Base-by-base conservation (phyloP, 1,139 yeast species). In the Starmera stellimalicola region DNA sequence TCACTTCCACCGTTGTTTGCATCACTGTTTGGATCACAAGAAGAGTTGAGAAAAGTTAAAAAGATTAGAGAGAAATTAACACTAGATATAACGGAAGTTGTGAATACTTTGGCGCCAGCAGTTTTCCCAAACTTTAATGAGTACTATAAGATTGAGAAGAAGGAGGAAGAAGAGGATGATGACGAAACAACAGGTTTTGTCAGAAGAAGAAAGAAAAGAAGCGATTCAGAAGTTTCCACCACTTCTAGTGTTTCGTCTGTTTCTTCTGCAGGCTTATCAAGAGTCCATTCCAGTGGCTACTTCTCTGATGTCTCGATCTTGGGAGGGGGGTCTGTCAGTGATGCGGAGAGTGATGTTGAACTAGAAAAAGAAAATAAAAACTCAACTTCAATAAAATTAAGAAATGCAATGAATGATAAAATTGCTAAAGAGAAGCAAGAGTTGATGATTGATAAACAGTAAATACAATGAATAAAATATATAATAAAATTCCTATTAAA, bases 1-100 rank as follows among this genome's bases (percentile, higher is more conserved):
- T 77, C 87, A 0, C 55, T 80, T 25, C 64, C 77, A 33, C 88
- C 88, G 1, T 59, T 80, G 32, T 62, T 73, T 39, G 57, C 74
- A 24, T 68, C 81, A 1, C 56, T 76, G 57, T 35, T 70, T 65
- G 38, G 73, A 63, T 37, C 75, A 53, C 54, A 61, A 37, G 51
- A 65, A 43, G 67, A 65, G 30, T 27, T 76, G 28, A 57, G 58
- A 23, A 60, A 66, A 30, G 58, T 80, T 39, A 70, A 73, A 47
- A 52, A 61, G 26, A 67, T 65, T 28, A 59, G 87, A 33, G 51
- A 55, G 19, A 55, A 53, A n/a, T 58, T 80, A 31, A 65, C 79
- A 4, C 48, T 54, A 17, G 70, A 69, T 44, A 77, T 80, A 10
- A 68, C 74, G 7, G 68, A 65, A 18, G 68, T 76, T 24, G 70